Evolutionary conservation across 2,329 filamentous ascomycete species (phyloP).

Genomic region (Ophiostoma triangulosporum): DNA sequence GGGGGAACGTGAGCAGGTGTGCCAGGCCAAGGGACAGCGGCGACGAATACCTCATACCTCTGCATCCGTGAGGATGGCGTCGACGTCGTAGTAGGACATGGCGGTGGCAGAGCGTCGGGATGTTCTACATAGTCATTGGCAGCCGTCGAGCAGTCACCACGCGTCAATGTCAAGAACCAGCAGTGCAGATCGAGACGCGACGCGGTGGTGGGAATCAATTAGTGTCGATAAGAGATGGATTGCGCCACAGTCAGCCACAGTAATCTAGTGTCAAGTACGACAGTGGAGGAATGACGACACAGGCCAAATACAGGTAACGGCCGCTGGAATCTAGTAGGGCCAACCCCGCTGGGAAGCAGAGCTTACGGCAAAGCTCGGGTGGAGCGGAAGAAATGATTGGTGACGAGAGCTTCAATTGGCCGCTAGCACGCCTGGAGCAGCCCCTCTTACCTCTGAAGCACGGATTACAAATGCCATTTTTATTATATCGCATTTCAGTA

Average conservation of each 20-base stretch:
- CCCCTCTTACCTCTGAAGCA: background rate
- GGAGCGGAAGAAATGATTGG: conserved; percentile 5
- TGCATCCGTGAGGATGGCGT: conserved; percentile 72
- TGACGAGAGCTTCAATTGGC: background rate
- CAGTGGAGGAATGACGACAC: conserved; percentile 8
- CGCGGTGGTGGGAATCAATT: too few species aligned
- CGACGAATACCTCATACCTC: conserved; percentile 39
- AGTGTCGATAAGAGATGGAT: too few species aligned
- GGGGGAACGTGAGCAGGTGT: background rate
- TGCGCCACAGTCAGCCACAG: conserved; percentile 4
- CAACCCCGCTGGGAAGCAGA: background rate
- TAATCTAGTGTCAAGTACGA: too few species aligned
- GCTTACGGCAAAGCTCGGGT: conserved; percentile 10
- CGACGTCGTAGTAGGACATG: conserved; percentile 75
- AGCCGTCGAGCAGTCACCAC: background rate
- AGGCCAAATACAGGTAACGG: background rate
- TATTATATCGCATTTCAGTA: too few species aligned
- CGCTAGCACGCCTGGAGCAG: background rate
- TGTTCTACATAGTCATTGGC: too few species aligned
- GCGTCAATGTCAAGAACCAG: too few species aligned
- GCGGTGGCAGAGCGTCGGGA: background rate
- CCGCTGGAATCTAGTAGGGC: background rate
- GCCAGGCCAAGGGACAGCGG: background rate
- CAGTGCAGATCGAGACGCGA: too few species aligned
- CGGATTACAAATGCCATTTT: background rate